Conservation (phyloP, 2,329 filamentous ascomycete genomes). For the Pleomassaria siparia region DNA sequence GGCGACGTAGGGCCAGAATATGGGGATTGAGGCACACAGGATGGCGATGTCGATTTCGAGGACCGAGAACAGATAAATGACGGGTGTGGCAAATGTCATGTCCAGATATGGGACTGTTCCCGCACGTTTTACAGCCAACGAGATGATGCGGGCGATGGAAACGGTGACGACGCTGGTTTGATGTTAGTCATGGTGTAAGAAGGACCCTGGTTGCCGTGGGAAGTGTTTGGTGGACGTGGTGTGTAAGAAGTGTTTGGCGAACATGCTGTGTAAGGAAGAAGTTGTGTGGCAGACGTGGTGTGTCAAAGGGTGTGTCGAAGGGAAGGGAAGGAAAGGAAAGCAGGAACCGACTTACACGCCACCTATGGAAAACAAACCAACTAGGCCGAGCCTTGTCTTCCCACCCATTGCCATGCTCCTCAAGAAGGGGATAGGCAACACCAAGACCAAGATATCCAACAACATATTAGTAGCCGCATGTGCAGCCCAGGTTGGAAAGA, state of each 20-base stretch:
- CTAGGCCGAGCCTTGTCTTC: conserved; percentile 31
- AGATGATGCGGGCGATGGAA: conserved; percentile 32
- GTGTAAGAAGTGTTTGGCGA: too few relatives aligned
- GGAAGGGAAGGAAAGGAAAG: not conserved
- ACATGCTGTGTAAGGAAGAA: too few relatives aligned
- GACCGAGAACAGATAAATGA: conserved; percentile 37
- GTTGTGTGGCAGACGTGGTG: too few relatives aligned
- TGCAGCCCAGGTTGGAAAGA: conserved; percentile 31
- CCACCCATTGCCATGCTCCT: conserved; percentile 29
- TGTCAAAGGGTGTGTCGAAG: not conserved
- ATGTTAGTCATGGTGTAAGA: conserved; percentile 8
- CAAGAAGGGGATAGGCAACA: conserved; percentile 37
- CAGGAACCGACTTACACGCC: conserved; percentile 28
- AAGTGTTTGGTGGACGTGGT: not conserved
- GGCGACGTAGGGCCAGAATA: conserved; percentile 42
- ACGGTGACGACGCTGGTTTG: conserved; percentile 27
- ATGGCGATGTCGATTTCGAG: conserved; percentile 44
- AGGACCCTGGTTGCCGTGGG: not conserved
- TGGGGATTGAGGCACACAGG: conserved; percentile 39
- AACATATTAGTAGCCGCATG: conserved; percentile 37
- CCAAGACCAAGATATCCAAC: conserved; percentile 34
- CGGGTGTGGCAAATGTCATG: conserved; percentile 31
- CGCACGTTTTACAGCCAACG: conserved; percentile 29
- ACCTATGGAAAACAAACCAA: conserved; percentile 35
- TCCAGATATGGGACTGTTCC: conserved; percentile 36